Evolutionary conservation across 83 land plant species (phyloP), one percentile per base, ranked within the genome.

Genomic region (Isoetes engelmannii): DNA sequence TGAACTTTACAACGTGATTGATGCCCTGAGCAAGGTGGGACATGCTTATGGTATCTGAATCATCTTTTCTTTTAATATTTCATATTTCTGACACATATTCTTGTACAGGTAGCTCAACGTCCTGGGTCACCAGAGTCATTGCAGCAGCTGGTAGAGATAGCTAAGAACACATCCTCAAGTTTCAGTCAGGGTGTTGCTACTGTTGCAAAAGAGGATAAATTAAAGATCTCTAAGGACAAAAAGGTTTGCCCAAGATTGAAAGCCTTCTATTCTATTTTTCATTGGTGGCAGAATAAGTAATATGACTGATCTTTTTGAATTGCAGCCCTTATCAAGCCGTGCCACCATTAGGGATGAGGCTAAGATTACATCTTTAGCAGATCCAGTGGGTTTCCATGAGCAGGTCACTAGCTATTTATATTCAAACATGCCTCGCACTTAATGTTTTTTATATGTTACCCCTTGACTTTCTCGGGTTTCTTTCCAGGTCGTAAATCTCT

Each of bases 51-150:
- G 9, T 61, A 4, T 70, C 55, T 51, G 55, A 12, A 51, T 44
- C 18, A 21, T 46, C n/a, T n/a, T n/a, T n/a, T 69, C 58, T 47
- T 67, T 21, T 74, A 61, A 10, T 53, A 49, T 12, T n/a, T 48
- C 63, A 51, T 4, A 28, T 28, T 28, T 28, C 37, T 28, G 37
- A 28, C 37, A 28, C 37, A 28, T 28, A 2, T 18, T 48, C 2
- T 59, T 45, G 41, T 81, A 67, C 82, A 90, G 96, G 68, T 90
- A 65, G 90, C 96, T n/a, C 67, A 81, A 72, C 84, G 89, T 67
- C 90, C 96, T 59, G 98, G 95, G 21, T 85, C 89, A 45, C 87
- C 95, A 18, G 98, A 89, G 69, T 85, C 98, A 37, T 74, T 92
- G 71, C 98, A 87, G 66, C 92, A 87, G 69, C 69, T 92, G 72